These are phyloP conservation scores for Pelargonium nanum DNA, from an alignment of 345 rosid species.

Conservation along the genomic window DNA sequence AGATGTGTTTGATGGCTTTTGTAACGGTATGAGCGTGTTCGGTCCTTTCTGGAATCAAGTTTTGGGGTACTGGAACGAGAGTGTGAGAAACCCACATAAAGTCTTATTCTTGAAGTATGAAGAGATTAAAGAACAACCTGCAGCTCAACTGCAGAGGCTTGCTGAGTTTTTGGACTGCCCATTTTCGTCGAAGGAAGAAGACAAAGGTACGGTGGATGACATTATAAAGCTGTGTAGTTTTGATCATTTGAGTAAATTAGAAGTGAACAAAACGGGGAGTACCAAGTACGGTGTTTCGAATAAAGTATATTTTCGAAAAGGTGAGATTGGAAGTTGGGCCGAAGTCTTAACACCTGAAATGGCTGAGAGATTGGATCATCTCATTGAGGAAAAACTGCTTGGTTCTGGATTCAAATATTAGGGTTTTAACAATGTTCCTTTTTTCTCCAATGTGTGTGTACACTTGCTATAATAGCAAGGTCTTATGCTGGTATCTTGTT, in stretches of 20 bases:
- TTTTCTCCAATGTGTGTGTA: too few species aligned
- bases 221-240: slow-evolving; percentile 6
- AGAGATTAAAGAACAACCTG: neutral
- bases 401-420: too few species aligned
- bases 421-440: too few species aligned
- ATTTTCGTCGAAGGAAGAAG: neutral
- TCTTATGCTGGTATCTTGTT: too few species aligned
- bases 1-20: slow-evolving; percentile 2
- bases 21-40: neutral
- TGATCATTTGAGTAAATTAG: slow-evolving; percentile 4
- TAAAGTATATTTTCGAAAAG: slow-evolving; percentile 1
- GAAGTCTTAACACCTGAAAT: slow-evolving; percentile 2
- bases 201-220: neutral
- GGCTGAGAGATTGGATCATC: slow-evolving; percentile 3
- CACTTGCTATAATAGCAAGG: too few species aligned
- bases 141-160: neutral
- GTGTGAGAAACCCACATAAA: neutral
- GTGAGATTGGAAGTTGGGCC: slow-evolving; percentile 7
- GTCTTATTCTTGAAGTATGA: slow-evolving; percentile 7
- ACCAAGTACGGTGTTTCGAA: neutral
- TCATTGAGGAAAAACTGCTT: too few species aligned
- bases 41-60: slow-evolving; percentile 7
- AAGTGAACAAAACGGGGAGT: slow-evolving; percentile 9
- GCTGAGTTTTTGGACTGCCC: slow-evolving; percentile 6
- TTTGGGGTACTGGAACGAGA: slow-evolving; percentile 3